phyloP scores from a whole-genome alignment of 768 basidiomycete species.

The Sistotremastrum niveocremeum region DNA sequence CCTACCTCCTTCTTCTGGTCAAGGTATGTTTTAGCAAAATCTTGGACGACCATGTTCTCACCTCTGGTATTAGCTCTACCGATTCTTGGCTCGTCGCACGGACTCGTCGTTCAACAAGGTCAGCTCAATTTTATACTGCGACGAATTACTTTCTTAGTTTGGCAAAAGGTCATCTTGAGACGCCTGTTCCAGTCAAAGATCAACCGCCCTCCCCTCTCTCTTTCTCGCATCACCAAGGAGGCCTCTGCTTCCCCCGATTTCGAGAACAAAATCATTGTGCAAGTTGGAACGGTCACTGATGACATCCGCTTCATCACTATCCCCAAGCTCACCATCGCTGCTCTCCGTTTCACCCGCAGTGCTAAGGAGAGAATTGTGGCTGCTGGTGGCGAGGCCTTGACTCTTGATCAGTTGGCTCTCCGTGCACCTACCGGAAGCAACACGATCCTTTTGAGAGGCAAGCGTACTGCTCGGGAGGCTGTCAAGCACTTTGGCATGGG shows the following conservation, averaged over 20 bases:
- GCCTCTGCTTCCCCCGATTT: constrained; percentile 51
- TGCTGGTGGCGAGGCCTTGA: constrained; percentile 89
- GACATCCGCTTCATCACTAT: constrained; percentile 77
- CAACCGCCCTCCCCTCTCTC: constrained; percentile 93
- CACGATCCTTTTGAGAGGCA: constrained; percentile 87
- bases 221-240: constrained; percentile 85
- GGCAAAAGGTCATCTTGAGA: constrained; percentile 72
- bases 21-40: constrained; percentile 46
- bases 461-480: constrained; percentile 87
- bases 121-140: constrained; percentile 4
- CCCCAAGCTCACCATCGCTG: constrained; percentile 87
- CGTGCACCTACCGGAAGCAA: constrained; percentile 90
- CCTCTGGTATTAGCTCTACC: constrained; percentile 62
- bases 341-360: constrained; percentile 84
- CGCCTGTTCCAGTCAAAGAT: constrained; percentile 93
- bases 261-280: constrained; percentile 74
- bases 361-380: constrained; percentile 92
- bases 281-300: constrained; percentile 89
- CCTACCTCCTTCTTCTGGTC: constrained; percentile 94
- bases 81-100: constrained; percentile 95
- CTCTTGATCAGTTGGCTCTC: constrained; percentile 92
- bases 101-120: constrained; percentile 95
- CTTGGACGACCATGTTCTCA: constrained; percentile 1
- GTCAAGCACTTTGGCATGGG: constrained; percentile 98
- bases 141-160: constrained; percentile 8